Conservation (phyloP, 2,329 filamentous ascomycete species). For the Trichoderma semiorbis region DNA sequence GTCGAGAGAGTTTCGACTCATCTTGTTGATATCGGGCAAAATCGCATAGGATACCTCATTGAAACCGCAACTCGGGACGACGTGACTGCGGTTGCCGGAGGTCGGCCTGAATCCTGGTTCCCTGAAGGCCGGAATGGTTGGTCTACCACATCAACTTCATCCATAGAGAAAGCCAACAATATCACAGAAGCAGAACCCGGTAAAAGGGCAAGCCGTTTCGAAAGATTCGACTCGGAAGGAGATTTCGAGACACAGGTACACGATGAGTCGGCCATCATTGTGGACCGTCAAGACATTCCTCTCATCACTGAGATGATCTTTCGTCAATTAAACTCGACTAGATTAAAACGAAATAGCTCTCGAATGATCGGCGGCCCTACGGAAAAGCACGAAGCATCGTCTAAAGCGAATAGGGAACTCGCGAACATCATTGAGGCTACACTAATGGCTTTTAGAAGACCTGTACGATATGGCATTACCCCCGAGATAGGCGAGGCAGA, state of each 20-base stretch:
- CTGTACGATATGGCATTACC: not conserved
- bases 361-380: not conserved
- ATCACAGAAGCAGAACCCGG: not conserved
- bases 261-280: not conserved
- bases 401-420: not conserved
- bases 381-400: not conserved
- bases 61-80: constrained; percentile 13
- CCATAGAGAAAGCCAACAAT: not conserved
- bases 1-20: constrained; percentile 19
- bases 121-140: not conserved
- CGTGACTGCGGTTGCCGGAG: not conserved
- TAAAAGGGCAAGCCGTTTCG: constrained; percentile 1
- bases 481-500: not conserved
- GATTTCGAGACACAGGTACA: not conserved
- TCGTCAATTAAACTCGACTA: not conserved
- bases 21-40: not conserved
- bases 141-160: not conserved
- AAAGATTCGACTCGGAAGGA: not conserved
- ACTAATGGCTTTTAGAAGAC: not conserved
- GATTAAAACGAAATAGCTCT: not conserved
- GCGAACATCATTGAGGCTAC: not conserved
- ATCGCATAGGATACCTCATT: constrained; percentile 18
- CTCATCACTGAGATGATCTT: constrained; percentile 4
- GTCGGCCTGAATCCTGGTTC: not conserved
- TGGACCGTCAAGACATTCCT: not conserved